Percentiles rank a stretch among this genome's conserved stretches.
These are phyloP conservation scores for Filosporella fistucella DNA, from an alignment of 495 filamentous ascomycete species.

Conservation along the genomic window DNA sequence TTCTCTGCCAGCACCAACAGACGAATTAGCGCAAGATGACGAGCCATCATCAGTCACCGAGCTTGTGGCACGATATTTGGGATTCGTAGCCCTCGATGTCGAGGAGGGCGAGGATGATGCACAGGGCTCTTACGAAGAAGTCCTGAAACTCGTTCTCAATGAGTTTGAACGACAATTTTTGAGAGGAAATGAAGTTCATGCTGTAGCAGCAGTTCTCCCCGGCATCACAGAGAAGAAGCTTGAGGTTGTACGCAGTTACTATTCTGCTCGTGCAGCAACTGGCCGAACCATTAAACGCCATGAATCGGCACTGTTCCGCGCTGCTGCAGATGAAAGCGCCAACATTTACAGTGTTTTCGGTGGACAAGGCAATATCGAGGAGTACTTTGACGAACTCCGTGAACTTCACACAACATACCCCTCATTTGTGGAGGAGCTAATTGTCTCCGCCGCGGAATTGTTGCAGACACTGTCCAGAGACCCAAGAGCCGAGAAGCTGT, in stretches of 20 bases:
- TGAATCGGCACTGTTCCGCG: constrained; percentile 87
- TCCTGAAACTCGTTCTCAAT: constrained; percentile 81
- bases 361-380: constrained; percentile 98
- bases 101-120: constrained; percentile 87
- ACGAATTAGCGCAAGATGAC: constrained; percentile 95
- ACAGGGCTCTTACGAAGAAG: constrained; percentile 78
- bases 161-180: constrained; percentile 96
- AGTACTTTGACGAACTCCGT: constrained; percentile 96
- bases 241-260: constrained; percentile 82
- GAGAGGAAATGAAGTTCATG: constrained; percentile 93
- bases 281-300: constrained; percentile 81
- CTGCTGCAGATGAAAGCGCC: constrained; percentile 73
- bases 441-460: constrained; percentile 72
- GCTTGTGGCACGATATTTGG: constrained; percentile 88
- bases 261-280: constrained; percentile 76
- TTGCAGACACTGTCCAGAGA: constrained; percentile 81
- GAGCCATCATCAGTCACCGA: constrained; percentile 92
- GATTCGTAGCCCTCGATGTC: constrained; percentile 78
- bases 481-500: constrained; percentile 86
- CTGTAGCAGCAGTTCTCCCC: constrained; percentile 74
- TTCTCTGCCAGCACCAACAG: constrained; percentile 82
- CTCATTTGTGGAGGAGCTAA: constrained; percentile 80
- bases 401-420: constrained; percentile 88
- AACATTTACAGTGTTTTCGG: constrained; percentile 90
- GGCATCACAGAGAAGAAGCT: constrained; percentile 89